Evolutionary conservation across 306 rosid species (phyloP), one percentile per base, ranked within the genome.

Genomic region (Fragaria iinumae): DNA sequence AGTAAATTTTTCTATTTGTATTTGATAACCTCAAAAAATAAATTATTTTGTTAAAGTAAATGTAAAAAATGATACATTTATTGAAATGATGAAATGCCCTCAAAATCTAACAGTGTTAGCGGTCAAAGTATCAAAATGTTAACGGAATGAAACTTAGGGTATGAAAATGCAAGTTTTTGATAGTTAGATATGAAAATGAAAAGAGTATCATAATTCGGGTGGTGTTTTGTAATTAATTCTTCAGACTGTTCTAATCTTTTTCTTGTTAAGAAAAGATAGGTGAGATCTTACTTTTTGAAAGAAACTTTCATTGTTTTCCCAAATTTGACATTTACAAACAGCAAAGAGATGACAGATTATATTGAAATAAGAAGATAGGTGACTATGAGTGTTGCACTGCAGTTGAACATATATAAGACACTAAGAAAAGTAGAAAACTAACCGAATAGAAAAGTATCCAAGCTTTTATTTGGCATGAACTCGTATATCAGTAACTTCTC

Each of bases 401-500:
- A 2, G 12, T 1, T 23, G 43, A 27, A 57, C n/a, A 38, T 38
- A 38, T 38, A 38, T 59, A 21, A 16, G 36, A 4, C 34, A 34
- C 41, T 6, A 2, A 14, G 7, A n/a, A 18, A 65, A 74, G 87
- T 9, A 14, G 7, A n/a, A 18, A 65, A 74, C 89, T 9, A 73
- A 83, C 89, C 73, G 18, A 86, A 86, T 32, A 80, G 71, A 20
- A 77, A 80, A 39, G 47, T 27, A 65, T 86, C 83, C 83, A 86
- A 74, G 72, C 85, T 83, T 83, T 79, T 77, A 69, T 86, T 86
- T 39, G 83, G 65, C 89, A 80, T 83, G 74, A 74, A 80, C 78
- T 86, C 89, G 36, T 83, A 86, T 12, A 86, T 49, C 18, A 83
- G 77, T 45, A 86, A 55, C 72, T 79, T 86, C 74, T 83, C 89